Conservation (phyloP, 208 protist species). For the Wallacemonas rigidus region DNA sequence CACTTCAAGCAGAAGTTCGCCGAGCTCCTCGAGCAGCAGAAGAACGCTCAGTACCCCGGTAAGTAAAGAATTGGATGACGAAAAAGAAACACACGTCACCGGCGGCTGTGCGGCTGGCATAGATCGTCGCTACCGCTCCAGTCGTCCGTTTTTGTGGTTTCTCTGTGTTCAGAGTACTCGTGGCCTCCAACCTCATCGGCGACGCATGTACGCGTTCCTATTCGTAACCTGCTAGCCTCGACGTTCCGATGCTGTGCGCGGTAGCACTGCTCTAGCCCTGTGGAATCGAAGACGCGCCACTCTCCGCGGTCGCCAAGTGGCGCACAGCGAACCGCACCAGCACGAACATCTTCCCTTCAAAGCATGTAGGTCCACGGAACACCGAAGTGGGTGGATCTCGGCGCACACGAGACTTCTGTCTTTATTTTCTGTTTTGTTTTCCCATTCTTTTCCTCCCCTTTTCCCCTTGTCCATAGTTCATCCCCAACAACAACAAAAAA, state of each 20-base stretch:
- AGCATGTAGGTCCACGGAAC: too few relatives aligned
- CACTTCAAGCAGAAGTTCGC: constrained; percentile 92
- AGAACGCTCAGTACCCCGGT: constrained; percentile 88
- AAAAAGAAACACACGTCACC: too few relatives aligned
- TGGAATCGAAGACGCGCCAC: too few relatives aligned
- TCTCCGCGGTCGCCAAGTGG: too few relatives aligned
- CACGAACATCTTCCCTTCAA: too few relatives aligned
- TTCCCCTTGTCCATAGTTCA: constrained; percentile 17
- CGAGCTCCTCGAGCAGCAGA: constrained; percentile 92
- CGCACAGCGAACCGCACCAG: too few relatives aligned
- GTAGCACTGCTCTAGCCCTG: too few relatives aligned
- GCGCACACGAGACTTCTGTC: not conserved
- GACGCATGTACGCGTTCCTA: too few relatives aligned
- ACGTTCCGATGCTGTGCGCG: too few relatives aligned
- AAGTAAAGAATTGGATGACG: constrained; percentile 47
- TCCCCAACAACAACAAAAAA: constrained; percentile 13
- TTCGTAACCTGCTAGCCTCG: too few relatives aligned
- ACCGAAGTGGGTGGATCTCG: too few relatives aligned
- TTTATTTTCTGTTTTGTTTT: constrained; percentile 4
- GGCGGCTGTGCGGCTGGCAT: not conserved
- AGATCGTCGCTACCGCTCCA: constrained; percentile 2
- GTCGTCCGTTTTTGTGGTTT: not conserved
- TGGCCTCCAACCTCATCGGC: too few relatives aligned
- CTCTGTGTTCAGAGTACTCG: not conserved
- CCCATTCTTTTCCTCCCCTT: constrained; percentile 13